These are phyloP conservation scores for Colletotrichum kahawae DNA, from an alignment of 2,329 filamentous ascomycete genomes.

Conservation along the genomic window DNA sequence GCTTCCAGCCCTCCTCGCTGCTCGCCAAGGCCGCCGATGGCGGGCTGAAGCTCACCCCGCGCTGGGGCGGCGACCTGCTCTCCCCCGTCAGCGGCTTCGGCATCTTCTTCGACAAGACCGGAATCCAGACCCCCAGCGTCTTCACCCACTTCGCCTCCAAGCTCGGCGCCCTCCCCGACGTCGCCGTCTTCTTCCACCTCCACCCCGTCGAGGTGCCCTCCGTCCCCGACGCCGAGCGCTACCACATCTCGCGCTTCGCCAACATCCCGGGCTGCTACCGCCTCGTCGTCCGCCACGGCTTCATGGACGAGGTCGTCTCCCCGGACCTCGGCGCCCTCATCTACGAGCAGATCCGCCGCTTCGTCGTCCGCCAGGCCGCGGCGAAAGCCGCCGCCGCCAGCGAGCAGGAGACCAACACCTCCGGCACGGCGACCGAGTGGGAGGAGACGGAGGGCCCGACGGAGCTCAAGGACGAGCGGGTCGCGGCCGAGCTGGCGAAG, in stretches of 20 bases:
- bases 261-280: conserved; percentile 69
- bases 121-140: conserved; percentile 67
- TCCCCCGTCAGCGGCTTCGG: conserved; percentile 63
- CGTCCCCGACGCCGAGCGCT: conserved; percentile 53
- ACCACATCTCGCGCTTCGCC: conserved; percentile 46
- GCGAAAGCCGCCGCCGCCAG: conserved; percentile 22
- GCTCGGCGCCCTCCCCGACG: conserved; percentile 69
- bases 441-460: not conserved
- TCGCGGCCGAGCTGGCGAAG: conserved; percentile 44
- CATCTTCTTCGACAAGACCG: conserved; percentile 81
- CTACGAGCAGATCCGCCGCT: conserved; percentile 60
- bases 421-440: not conserved
- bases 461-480: conserved; percentile 28
- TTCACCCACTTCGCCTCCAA: conserved; percentile 78
- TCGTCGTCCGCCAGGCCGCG: conserved; percentile 42
- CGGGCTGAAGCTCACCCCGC: conserved; percentile 35
- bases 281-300: conserved; percentile 73
- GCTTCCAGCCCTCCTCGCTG: conserved; percentile 52
- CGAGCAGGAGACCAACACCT: conserved; percentile 2
- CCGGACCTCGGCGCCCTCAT: conserved; percentile 66
- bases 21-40: conserved; percentile 28
- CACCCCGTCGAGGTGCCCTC: conserved; percentile 65
- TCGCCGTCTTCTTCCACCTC: conserved; percentile 78
- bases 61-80: conserved; percentile 46
- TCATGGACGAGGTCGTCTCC: conserved; percentile 73